phyloP scores from a whole-genome alignment of 257 asterid genomes.

The Solanum dulcamara region DNA sequence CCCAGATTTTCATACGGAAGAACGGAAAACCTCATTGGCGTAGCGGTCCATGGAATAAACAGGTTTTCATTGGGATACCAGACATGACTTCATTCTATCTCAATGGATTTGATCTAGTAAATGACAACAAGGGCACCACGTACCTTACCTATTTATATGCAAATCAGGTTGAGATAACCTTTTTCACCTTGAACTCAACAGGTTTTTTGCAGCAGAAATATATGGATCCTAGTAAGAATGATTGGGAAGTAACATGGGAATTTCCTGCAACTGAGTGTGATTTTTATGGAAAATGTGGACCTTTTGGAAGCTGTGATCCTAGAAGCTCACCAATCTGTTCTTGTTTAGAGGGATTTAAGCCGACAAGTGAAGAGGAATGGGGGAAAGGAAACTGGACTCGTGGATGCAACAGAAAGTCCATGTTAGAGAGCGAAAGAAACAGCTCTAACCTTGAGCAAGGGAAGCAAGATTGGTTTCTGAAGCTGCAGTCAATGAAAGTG shows the following conservation, averaged over 20 bases:
- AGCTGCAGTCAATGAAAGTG: constrained; percentile 24
- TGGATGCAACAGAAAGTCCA: constrained; percentile 26
- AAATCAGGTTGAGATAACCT: background rate
- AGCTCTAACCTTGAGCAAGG: constrained; percentile 7
- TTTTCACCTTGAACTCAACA: constrained; percentile 1
- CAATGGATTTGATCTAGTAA: background rate
- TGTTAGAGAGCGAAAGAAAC: constrained; percentile 14
- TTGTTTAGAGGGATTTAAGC: constrained; percentile 28
- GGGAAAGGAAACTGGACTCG: constrained; percentile 25
- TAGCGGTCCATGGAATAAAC: constrained; percentile 31
- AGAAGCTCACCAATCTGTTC: constrained; percentile 12
- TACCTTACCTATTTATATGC: background rate
- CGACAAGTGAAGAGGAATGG: constrained; percentile 24
- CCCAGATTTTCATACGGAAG: constrained; percentile 21
- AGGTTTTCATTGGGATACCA: constrained; percentile 7
- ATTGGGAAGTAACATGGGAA: constrained; percentile 14
- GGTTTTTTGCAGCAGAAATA: constrained; percentile 10
- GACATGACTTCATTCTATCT: constrained; percentile 2
- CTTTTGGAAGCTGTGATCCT: constrained; percentile 21
- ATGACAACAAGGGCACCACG: background rate
- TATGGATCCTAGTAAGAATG: constrained; percentile 8
- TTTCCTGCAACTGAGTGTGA: constrained; percentile 12
- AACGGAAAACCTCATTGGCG: constrained; percentile 22
- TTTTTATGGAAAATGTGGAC: constrained; percentile 33
- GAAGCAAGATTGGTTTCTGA: constrained; percentile 31